A percentile compares a stretch with the other conserved stretches of the same genome.
Conservation (phyloP, 345 rosid genomes). For the Boechera stricta region DNA sequence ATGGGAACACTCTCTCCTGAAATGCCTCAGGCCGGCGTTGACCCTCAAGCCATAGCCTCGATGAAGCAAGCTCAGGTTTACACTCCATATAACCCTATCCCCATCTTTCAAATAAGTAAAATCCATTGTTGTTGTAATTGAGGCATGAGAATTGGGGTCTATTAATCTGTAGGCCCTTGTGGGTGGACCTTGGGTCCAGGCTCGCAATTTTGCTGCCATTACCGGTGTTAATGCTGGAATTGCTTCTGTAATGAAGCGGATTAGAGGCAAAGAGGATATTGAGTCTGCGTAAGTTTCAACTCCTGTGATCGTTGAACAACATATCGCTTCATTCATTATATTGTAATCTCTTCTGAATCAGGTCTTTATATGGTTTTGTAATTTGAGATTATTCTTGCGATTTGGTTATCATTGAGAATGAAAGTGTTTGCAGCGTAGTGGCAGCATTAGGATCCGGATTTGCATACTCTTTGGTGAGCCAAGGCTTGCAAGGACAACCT, state of each 20-base stretch:
- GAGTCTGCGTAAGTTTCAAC: constrained; percentile 57
- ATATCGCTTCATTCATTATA: background rate
- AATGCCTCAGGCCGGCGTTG: constrained; percentile 52
- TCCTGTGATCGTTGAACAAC: background rate
- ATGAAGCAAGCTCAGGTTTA: constrained; percentile 90
- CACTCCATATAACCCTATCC: background rate
- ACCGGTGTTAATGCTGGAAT: constrained; percentile 93
- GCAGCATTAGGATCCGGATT: constrained; percentile 99
- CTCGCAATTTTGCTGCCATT: constrained; percentile 93
- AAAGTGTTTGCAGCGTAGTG: constrained; percentile 64
- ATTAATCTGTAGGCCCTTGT: constrained; percentile 63
- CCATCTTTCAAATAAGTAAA: too few species aligned
- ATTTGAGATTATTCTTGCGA: background rate
- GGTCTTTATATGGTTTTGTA: too few species aligned
- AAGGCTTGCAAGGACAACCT: constrained; percentile 76
- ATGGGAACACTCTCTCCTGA: constrained; percentile 71
- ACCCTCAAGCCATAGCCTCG: constrained; percentile 82
- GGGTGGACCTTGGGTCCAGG: constrained; percentile 90
- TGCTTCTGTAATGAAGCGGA: constrained; percentile 75
- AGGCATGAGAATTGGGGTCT: background rate
- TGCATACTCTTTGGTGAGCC: constrained; percentile 78
- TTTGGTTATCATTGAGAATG: constrained; percentile 5
- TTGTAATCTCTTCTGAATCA: background rate
- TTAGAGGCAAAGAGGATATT: constrained; percentile 95
- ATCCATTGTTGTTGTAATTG: background rate